Conservation (phyloP, 139 green algal genomes). For the Asterochloris sp. region DNA sequence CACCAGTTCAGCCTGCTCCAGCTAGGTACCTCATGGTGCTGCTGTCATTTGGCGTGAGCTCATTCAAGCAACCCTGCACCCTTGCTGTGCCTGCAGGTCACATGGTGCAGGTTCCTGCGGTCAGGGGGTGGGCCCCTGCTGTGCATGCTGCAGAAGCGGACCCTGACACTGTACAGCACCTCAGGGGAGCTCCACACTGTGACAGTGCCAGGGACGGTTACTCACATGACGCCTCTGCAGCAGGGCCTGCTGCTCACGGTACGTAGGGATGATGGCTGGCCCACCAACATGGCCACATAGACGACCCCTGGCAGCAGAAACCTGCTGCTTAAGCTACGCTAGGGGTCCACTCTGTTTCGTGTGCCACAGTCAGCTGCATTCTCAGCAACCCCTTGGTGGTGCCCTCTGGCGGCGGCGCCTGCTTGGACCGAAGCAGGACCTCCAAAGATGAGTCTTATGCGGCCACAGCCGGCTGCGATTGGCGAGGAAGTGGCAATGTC, state of each 20-base stretch:
- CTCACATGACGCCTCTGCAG: slow-evolving; percentile 39
- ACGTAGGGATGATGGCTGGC: not conserved
- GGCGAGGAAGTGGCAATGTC: too few species aligned
- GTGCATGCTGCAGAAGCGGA: slow-evolving; percentile 51
- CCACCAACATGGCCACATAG: not conserved
- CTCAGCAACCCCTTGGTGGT: not conserved
- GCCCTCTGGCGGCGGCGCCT: not conserved
- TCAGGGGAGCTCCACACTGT: slow-evolving; percentile 43
- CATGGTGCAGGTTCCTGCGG: slow-evolving; percentile 23
- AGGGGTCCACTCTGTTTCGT: not conserved
- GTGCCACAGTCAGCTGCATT: not conserved
- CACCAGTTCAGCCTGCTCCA: not conserved
- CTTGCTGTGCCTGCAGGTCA: not conserved
- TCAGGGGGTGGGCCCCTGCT: slow-evolving; percentile 29
- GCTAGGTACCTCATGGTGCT: not conserved
- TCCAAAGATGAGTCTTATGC: too few species aligned
- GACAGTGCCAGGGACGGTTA: slow-evolving; percentile 36
- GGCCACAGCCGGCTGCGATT: too few species aligned
- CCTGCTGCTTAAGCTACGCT: not conserved
- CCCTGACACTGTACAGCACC: slow-evolving; percentile 36
- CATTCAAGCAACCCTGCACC: not conserved
- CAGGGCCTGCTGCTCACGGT: slow-evolving; percentile 57
- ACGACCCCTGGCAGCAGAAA: not conserved
- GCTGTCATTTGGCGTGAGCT: not conserved
- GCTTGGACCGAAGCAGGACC: not conserved